Base-by-base conservation (phyloP, 1,284 basidiomycete species). In the Fomitopsis betulina region DNA sequence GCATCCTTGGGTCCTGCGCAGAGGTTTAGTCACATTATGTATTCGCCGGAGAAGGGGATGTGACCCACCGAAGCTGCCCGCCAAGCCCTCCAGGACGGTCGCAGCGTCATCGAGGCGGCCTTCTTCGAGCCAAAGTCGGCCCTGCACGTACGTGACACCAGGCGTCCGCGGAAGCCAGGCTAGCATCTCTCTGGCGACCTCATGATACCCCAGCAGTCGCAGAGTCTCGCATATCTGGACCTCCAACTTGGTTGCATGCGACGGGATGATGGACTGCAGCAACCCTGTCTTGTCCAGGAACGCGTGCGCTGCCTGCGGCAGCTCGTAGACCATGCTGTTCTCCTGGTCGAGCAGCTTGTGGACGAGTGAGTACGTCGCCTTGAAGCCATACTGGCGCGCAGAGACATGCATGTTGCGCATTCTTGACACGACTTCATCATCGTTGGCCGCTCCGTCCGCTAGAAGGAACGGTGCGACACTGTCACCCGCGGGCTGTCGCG, bases 31-130 rank as follows among this genome's bases (percentile, higher is more conserved):
- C 53, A 58, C 55, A 54, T 53, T 63, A 47, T 5, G 35, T 21
- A 42, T 6, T 39, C 42, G 19, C 13, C 39, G 39, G 32, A 55
- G 42, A 10, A 23, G 47, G n/a, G 15, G 21, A 25, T 40, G 17
- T 53, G 8, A 74, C 85, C 72, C 69, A 95, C 94, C 89, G 63
- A 93, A 88, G 62, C 80, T 84, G 40, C 85, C 86, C 13, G 88
- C 87, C n/a, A 94, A 76, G 62, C 85, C 85, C 70, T 94, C 86
- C 61, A 98, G 77, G 37, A 85, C 71, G 50, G 74, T 74, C 0
- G 85, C 82, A 1, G 92, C 91, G 64, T 93, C 90, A 57, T 93
- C 92, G 15, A 83, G 76, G 19, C 87, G 79, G 2, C 89, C 88
- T n/a, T 84, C 73, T 60, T 85, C 81, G 49, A 95, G 72, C 75